Percentiles rank a stretch among this genome's conserved stretches.
phyloP scores from a whole-genome alignment of 352 stramenopile genomes.

The Pythium folliculosum region DNA sequence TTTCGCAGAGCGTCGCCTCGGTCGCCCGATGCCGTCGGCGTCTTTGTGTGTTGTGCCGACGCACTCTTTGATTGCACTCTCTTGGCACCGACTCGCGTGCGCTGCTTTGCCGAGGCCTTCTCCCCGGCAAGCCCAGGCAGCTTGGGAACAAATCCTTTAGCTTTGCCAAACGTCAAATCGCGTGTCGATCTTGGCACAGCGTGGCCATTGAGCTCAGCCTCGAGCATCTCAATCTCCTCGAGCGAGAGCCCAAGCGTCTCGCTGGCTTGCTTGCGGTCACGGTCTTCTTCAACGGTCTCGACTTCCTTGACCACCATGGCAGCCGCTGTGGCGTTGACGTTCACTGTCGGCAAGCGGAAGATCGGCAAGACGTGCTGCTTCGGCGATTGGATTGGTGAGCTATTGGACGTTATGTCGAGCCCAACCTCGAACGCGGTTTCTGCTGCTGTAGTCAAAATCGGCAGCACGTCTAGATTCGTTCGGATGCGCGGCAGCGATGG shows the following conservation, averaged over 20 bases:
- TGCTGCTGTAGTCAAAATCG: constrained; percentile 64
- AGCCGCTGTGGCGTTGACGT: constrained; percentile 41
- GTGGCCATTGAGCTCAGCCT: constrained; percentile 49
- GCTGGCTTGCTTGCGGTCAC: constrained; percentile 60
- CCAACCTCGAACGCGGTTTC: constrained; percentile 79
- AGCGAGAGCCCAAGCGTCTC: constrained; percentile 60
- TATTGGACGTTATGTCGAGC: constrained; percentile 27
- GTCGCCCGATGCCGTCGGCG: neutral
- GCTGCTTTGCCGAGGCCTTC: neutral
- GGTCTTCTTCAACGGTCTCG: constrained; percentile 47
- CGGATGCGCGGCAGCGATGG: constrained; percentile 29
- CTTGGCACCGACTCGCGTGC: neutral
- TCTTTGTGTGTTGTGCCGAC: neutral
- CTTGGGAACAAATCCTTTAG: neutral
- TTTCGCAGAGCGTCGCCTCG: constrained; percentile 35
- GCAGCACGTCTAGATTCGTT: constrained; percentile 61
- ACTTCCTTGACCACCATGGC: constrained; percentile 44
- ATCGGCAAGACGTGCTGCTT: constrained; percentile 61
- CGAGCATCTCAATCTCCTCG: constrained; percentile 67
- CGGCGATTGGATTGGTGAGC: neutral
- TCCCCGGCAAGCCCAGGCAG: neutral
- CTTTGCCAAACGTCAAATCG: neutral
- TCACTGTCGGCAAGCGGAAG: constrained; percentile 68
- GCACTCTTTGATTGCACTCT: neutral
- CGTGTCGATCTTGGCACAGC: neutral